Evolutionary conservation across 192 early-diverging fungal species (phyloP), one percentile per base, ranked within the genome.

Genomic region (Rhizophagus clarus): DNA sequence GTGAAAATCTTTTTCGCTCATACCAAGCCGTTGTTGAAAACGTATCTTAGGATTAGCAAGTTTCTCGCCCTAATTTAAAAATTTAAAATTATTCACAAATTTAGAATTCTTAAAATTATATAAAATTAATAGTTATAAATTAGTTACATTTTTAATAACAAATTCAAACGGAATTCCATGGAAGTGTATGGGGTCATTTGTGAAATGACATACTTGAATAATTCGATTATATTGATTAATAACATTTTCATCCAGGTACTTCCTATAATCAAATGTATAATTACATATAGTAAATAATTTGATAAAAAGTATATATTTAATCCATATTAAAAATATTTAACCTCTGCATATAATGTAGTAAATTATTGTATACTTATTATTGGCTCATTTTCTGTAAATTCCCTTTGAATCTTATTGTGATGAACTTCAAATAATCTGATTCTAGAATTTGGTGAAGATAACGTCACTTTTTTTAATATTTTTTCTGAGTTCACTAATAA

Each of bases 91-190:
- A n/a, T n/a, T 6, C 4, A 40, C 0, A 40, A 40, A 40, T 2
- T 40, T 40, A 40, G 40, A 32, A 40, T 40, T 8, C 40, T 40
- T 40, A 9, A 40, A 12, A 49, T 0, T 71, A 32, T 9, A 60
- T 26, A 45, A 26, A 32, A 68, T 45, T 22, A 22, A 40, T 40
- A 8, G 7, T 32, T 3, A 32, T 40, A 40, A 40, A 40, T 40
- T 26, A 66, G 24, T 67, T 84, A 86, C 85, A 15, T 86, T 80
- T 34, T 85, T 88, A 42, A 95, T 80, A 40, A 90, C 80, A 75
- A 98, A 93, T 74, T 85, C 84, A 86, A 99, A 97, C 24, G 97
- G 97, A 45, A 95, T 86, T 60, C 96, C 89, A 83, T 98, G 95
- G 4, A 88, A 81, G 45, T 89, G 89, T 14, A 64, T 47, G 17